These are phyloP conservation scores for Phytophthora fragariaefolia DNA, from an alignment of 352 stramenopile species.

Conservation along the genomic window DNA sequence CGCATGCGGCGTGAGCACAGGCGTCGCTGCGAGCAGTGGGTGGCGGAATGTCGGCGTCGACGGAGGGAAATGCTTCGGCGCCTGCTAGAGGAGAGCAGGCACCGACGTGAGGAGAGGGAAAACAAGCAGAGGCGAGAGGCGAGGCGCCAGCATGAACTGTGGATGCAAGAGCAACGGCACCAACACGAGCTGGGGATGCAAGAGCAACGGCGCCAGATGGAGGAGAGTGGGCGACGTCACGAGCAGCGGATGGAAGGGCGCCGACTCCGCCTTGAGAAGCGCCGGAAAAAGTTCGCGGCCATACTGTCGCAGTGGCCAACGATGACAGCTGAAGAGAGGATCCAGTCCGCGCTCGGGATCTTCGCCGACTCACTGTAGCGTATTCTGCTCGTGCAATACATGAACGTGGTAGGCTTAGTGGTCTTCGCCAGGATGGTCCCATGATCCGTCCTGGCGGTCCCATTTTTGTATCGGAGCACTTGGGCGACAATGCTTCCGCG, in stretches of 20 bases:
- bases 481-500: slow-evolving; percentile 28
- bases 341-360: background rate
- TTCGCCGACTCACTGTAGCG: background rate
- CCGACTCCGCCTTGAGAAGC: background rate
- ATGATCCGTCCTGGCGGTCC: too few species aligned
- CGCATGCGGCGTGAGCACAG: too few species aligned
- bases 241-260: background rate
- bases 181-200: background rate
- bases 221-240: too few species aligned
- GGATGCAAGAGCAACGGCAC: background rate
- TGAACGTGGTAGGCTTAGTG: too few species aligned
- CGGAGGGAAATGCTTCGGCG: too few species aligned
- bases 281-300: background rate
- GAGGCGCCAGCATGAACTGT: background rate
- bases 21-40: too few species aligned
- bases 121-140: background rate
- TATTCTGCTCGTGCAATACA: too few species aligned
- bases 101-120: too few species aligned
- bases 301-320: background rate
- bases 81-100: too few species aligned
- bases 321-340: background rate
- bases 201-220: too few species aligned
- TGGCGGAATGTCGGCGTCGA: too few species aligned
- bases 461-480: slow-evolving; percentile 8
- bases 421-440: too few species aligned